Evolutionary conservation across 1,284 basidiomycete species (phyloP).

Genomic region (Tilletia indica): DNA sequence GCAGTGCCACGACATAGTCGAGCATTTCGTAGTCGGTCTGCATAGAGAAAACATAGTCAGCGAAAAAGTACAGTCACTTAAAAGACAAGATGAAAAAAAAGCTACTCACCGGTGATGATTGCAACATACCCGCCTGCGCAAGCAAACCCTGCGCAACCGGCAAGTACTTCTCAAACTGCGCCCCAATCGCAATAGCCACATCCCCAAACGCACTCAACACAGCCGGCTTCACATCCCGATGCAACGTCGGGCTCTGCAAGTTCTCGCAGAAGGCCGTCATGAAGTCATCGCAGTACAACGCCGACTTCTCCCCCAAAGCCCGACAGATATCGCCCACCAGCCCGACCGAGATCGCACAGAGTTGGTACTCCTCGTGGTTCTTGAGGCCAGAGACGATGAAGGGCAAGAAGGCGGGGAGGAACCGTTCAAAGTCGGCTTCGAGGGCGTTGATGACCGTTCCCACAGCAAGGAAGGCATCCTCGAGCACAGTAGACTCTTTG

Average conservation of each 20-base stretch:
- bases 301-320: slow-evolving; percentile 78
- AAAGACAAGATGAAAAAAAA: background rate
- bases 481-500: slow-evolving; percentile 91
- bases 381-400: slow-evolving; percentile 86
- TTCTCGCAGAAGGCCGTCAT: slow-evolving; percentile 90
- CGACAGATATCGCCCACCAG: slow-evolving; percentile 93
- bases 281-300: slow-evolving; percentile 79
- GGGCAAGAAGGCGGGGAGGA: slow-evolving; percentile 84
- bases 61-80: too few relatives aligned
- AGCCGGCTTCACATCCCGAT: slow-evolving; percentile 92
- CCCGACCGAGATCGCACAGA: slow-evolving; percentile 92
- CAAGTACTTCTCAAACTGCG: slow-evolving; percentile 81
- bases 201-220: slow-evolving; percentile 95
- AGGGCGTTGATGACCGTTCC: slow-evolving; percentile 73
- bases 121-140: slow-evolving; percentile 75
- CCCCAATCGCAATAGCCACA: slow-evolving; percentile 86
- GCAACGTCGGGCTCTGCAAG: slow-evolving; percentile 83
- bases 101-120: slow-evolving; percentile 28
- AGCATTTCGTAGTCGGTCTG: slow-evolving; percentile 82
- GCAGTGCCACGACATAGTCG: slow-evolving; percentile 85
- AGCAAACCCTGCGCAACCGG: slow-evolving; percentile 87
- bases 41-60: background rate
- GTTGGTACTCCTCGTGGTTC: slow-evolving; percentile 88
- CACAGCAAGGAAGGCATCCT: slow-evolving; percentile 92
- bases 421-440: slow-evolving; percentile 80